Evolutionary conservation across 208 protist species (phyloP).

Genomic region (Trypanosoma cruzi): DNA sequence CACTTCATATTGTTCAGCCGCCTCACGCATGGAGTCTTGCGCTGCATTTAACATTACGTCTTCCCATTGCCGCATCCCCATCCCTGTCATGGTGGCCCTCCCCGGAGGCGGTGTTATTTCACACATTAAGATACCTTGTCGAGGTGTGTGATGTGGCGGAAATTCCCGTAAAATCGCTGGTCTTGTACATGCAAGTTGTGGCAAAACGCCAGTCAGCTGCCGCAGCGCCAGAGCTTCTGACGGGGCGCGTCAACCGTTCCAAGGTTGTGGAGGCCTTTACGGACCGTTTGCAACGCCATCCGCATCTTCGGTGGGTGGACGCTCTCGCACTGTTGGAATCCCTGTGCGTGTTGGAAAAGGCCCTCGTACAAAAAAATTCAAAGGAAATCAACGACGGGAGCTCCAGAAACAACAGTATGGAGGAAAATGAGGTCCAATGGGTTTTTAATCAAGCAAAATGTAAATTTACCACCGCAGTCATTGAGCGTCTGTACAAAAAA

Average conservation of each 20-base stretch:
- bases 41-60: constrained; percentile 12
- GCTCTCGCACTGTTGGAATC: constrained; percentile 21
- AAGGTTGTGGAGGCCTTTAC: constrained; percentile 12
- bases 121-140: constrained; percentile 25
- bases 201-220: not conserved
- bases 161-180: constrained; percentile 9
- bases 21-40: constrained; percentile 27
- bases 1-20: constrained; percentile 17
- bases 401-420: not conserved
- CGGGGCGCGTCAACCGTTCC: not conserved
- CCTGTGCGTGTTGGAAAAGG: not conserved
- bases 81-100: constrained; percentile 4
- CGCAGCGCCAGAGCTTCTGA: not conserved
- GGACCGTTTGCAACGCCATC: constrained; percentile 19
- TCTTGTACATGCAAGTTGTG: constrained; percentile 14
- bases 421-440: not conserved
- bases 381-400: not conserved
- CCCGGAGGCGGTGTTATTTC: constrained; percentile 10
- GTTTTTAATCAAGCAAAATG: constrained; percentile 11
- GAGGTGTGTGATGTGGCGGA: constrained; percentile 13
- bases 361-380: not conserved
- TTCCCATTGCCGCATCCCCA: not conserved
- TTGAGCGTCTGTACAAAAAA: constrained; percentile 13
- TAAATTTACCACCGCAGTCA: constrained; percentile 12
- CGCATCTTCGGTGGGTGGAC: constrained; percentile 22